phyloP scores from a whole-genome alignment of 352 stramenopile genomes.

The Thraustochytrium striatum region DNA sequence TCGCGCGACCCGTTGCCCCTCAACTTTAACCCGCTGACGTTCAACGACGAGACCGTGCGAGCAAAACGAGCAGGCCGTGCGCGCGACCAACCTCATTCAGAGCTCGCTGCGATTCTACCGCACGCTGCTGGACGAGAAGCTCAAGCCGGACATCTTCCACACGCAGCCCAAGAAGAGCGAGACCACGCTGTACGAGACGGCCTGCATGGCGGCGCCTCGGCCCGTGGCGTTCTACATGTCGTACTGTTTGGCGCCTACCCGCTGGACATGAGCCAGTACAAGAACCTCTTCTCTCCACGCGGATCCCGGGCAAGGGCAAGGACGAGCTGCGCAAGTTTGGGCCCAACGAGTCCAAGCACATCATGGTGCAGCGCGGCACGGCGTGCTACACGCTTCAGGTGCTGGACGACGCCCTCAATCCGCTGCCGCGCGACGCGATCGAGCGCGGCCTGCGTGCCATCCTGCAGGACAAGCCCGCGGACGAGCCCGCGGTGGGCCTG shows the following conservation, averaged over 20 bases:
- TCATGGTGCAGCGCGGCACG: constrained; percentile 75
- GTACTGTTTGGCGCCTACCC: constrained; percentile 73
- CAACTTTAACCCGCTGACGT: constrained; percentile 76
- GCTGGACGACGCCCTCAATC: constrained; percentile 56
- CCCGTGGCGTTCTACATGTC: constrained; percentile 77
- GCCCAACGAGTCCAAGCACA: constrained; percentile 57
- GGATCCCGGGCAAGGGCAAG: constrained; percentile 63
- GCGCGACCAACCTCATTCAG: constrained; percentile 74
- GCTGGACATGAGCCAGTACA: constrained; percentile 85
- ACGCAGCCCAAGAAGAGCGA: constrained; percentile 73
- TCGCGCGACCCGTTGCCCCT: constrained; percentile 75
- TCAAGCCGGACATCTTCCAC: constrained; percentile 80
- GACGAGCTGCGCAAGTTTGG: constrained; percentile 65
- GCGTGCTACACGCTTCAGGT: constrained; percentile 80
- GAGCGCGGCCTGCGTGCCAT: constrained; percentile 76
- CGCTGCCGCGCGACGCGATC: constrained; percentile 60
- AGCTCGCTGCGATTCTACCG: constrained; percentile 72
- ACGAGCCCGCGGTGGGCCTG: constrained; percentile 33
- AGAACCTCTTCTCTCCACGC: constrained; percentile 77
- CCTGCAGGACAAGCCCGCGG: constrained; percentile 54
- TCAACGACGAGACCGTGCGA: constrained; percentile 62
- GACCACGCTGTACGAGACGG: constrained; percentile 70
- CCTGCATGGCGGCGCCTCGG: constrained; percentile 73
- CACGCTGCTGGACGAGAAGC: constrained; percentile 69
- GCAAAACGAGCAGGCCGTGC: constrained; percentile 74